Percentiles rank a stretch among this genome's conserved stretches.
These are phyloP conservation scores for Spathaspora sp. DNA, from an alignment of 1,139 yeast species.

Conservation along the genomic window DNA sequence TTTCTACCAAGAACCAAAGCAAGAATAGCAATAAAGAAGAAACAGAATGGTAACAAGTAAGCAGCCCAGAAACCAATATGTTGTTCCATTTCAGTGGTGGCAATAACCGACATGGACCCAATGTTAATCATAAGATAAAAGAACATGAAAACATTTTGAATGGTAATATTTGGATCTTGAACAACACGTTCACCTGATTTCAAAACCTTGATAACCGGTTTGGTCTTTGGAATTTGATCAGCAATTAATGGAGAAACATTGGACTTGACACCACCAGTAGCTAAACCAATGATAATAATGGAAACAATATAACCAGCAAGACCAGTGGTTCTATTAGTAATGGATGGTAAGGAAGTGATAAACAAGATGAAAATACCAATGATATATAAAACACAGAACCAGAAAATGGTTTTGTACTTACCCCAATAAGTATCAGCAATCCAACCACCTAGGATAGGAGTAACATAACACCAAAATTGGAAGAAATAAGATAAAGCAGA, in stretches of 20 bases:
- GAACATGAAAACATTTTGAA: conserved; percentile 43
- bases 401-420: conserved; percentile 65
- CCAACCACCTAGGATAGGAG: conserved; percentile 79
- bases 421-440: conserved; percentile 76
- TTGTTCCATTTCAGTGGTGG: conserved; percentile 40
- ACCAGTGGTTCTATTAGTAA: conserved; percentile 48
- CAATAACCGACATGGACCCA: conserved; percentile 42
- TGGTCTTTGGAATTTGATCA: conserved; percentile 58
- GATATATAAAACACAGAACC: conserved; percentile 59
- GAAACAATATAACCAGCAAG: conserved; percentile 58
- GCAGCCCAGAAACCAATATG: conserved; percentile 46
- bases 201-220: conserved; percentile 33
- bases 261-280: conserved; percentile 82
- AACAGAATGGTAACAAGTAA: conserved; percentile 59
- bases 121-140: conserved; percentile 44
- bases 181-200: conserved; percentile 39
- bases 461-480: conserved; percentile 81
- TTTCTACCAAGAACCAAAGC: conserved; percentile 59
- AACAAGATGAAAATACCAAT: conserved; percentile 65
- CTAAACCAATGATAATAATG: conserved; percentile 69
- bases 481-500: conserved; percentile 74
- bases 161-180: conserved; percentile 41
- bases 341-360: conserved; percentile 68
- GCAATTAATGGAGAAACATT: conserved; percentile 79
- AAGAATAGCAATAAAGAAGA: conserved; percentile 59